These are phyloP conservation scores for Mycena floridula DNA, from an alignment of 768 basidiomycete species.

Conservation along the genomic window DNA sequence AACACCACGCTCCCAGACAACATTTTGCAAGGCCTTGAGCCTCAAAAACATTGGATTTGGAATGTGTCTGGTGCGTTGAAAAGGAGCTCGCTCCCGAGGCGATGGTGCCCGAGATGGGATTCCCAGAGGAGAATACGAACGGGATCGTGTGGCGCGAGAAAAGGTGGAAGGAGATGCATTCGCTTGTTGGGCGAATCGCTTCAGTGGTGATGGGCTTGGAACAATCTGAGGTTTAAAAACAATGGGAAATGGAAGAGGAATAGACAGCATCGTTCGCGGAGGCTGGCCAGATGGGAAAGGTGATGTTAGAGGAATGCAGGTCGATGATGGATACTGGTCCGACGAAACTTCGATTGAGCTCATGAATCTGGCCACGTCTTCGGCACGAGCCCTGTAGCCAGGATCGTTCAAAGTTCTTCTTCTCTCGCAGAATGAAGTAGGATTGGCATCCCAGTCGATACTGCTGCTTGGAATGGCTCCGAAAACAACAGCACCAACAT, in stretches of 20 bases:
- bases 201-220: background rate
- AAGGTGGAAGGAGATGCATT: no score
- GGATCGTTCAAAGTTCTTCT: background rate
- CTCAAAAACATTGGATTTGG: constrained; percentile 55
- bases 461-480: no score
- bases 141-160: no score
- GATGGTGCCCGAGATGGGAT: background rate
- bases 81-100: background rate
- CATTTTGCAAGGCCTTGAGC: constrained; percentile 55
- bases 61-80: background rate
- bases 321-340: background rate
- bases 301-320: background rate
- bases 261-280: background rate
- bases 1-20: constrained; percentile 36
- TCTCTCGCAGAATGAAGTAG: no score
- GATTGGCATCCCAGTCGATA: no score
- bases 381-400: background rate
- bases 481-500: background rate
- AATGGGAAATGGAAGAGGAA: background rate
- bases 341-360: no score
- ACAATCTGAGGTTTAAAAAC: background rate
- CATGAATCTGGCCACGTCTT: background rate
- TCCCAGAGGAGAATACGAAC: no score
- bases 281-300: background rate
- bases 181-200: background rate